Evolutionary conservation across 768 basidiomycete species (phyloP).

Genomic region (Kwoniella heveanensis): DNA sequence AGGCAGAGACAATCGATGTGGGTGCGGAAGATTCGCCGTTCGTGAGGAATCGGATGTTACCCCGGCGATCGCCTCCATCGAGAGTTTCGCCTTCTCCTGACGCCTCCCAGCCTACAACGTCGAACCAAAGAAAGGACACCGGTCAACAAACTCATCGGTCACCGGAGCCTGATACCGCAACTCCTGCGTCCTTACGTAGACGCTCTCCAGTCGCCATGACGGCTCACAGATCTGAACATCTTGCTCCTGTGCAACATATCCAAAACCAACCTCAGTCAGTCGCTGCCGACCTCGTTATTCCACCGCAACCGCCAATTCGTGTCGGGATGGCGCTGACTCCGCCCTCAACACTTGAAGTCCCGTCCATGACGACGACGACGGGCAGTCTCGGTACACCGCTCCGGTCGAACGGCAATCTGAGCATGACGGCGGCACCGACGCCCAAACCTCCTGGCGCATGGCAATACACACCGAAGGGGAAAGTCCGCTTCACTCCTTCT

Average conservation of each 20-base stretch:
- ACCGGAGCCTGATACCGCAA: neutral
- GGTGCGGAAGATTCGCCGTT: neutral
- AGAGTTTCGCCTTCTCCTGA: constrained; percentile 2
- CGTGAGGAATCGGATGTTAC: neutral
- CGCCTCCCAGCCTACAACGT: neutral
- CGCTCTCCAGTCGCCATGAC: neutral
- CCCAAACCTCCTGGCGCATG: constrained; percentile 34
- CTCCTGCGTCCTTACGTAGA: neutral
- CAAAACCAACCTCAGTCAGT: neutral
- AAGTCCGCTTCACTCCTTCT: constrained; percentile 33
- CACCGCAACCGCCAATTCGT: constrained; percentile 26
- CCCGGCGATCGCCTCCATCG: neutral
- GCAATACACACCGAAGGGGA: constrained; percentile 15
- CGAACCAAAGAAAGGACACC: neutral
- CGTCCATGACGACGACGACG: neutral
- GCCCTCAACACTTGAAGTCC: neutral
- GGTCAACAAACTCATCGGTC: neutral
- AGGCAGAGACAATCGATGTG: neutral
- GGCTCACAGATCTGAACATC: neutral
- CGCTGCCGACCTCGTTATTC: constrained; percentile 1
- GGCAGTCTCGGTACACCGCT: constrained; percentile 3
- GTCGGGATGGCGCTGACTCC: constrained; percentile 25
- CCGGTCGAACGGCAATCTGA: constrained; percentile 1
- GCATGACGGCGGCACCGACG: constrained; percentile 9
- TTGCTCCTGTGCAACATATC: neutral